Evolutionary conservation across 345 rosid genomes (phyloP), one percentile per base, ranked within the genome.

Genomic region (Lenwebbia sp.): DNA sequence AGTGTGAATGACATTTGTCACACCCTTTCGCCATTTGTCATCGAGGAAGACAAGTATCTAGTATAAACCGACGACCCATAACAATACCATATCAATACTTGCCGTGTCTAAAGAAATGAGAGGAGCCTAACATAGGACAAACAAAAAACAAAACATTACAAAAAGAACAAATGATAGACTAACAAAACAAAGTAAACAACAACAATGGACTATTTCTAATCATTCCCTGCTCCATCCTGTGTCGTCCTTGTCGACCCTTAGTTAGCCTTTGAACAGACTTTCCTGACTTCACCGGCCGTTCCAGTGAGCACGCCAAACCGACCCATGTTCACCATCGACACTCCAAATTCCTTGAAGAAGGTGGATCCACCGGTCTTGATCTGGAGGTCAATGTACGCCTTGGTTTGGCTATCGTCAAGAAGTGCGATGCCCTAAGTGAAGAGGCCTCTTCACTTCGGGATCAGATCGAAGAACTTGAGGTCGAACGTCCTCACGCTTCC

Each of bases 401-500:
- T 93, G 12, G 96, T 91, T 49, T 89, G 65, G 30, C 65, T 22
- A 49, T 94, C 70, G 49, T 92, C 89, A 30, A 93, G 92, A 57
- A 95, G 93, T 53, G 95, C 94, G 3, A 92, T 88, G 86, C 94
- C 98, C 4, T 96, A 95, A 47, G 89, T 84, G 74, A 95, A 91
- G 26, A 94, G 87, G 8, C 93, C 96, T 57, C 96, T 91, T 85
- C 94, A 94, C 85, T 94, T 91, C 0, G 88, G 47, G 14, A 94
- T 93, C 11, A 90, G 90, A 2, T 78, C 88, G 87, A 22, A 94
- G 87, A 94, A 95, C 8, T 86, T 76, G 7, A 33, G 51, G 84
- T 95, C 98, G 50, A 95, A 94, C 14, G 94, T 92, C 91, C 49
- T n/a, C n/a, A n/a, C n/a, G n/a, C n/a, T 93, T 40, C 96, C 96